Conservation (phyloP, 345 rosid genomes). For the Kernera saxatilis region DNA sequence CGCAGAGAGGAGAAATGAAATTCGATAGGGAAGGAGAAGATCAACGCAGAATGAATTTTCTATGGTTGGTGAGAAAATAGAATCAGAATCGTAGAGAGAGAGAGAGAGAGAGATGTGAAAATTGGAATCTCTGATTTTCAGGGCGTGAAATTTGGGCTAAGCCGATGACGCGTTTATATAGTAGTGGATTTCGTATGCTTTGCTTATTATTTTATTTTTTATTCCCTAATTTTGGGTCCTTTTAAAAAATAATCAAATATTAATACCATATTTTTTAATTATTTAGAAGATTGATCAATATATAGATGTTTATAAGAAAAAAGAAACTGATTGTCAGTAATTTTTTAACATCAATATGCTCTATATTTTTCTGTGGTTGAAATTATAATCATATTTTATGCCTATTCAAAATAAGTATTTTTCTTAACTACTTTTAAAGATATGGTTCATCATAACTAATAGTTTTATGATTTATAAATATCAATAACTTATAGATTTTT, state of each 20-base stretch:
- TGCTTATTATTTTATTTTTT: not conserved
- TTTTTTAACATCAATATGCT: not conserved
- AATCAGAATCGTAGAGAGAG: slow-evolving; percentile 19
- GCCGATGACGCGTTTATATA: slow-evolving; percentile 29
- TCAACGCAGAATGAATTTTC: not conserved
- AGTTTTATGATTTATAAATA: not conserved
- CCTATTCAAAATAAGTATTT: not conserved
- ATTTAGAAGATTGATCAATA: not conserved
- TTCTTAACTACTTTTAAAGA: not conserved
- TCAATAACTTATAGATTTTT: not conserved
- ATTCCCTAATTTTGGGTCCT: not conserved
- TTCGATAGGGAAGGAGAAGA: not conserved
- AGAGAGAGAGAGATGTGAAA: not conserved
- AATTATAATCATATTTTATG: not conserved
- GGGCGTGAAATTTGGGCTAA: not conserved
- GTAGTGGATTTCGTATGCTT: not conserved
- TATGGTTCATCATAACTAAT: not conserved
- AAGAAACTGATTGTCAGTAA: not conserved
- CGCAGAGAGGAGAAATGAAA: not conserved
- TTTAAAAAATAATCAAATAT: not conserved
- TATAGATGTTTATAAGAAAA: not conserved
- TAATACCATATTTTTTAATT: not conserved
- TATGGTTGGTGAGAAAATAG: slow-evolving; percentile 20
- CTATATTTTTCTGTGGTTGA: not conserved
- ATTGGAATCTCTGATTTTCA: slow-evolving; percentile 23